Evolutionary conservation across 352 stramenopile genomes (phyloP).

Genomic region (Globisporangium mamillatum): DNA sequence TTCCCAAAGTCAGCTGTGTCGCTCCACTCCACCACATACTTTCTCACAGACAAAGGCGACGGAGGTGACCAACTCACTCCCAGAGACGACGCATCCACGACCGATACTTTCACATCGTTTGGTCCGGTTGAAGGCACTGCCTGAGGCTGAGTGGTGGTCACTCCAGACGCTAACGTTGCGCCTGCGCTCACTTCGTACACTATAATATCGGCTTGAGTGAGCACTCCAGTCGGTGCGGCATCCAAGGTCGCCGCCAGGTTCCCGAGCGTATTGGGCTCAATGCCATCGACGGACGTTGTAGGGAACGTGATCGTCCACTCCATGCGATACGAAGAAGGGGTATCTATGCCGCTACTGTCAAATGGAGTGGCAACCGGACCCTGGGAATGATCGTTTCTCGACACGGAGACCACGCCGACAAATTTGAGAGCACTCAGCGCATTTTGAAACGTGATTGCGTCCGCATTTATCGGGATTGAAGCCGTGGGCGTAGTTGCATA

Average conservation of each 20-base stretch:
- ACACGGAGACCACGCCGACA: slow-evolving; percentile 56
- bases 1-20: slow-evolving; percentile 20
- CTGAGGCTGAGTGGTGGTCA: slow-evolving; percentile 37
- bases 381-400: slow-evolving; percentile 57
- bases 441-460: slow-evolving; percentile 44
- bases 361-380: slow-evolving; percentile 35
- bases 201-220: slow-evolving; percentile 23
- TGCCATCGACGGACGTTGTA: slow-evolving; percentile 38
- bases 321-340: slow-evolving; percentile 37
- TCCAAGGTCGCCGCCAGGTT: slow-evolving; percentile 32
- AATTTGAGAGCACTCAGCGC: slow-evolving; percentile 49
- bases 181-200: slow-evolving; percentile 33
- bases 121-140: slow-evolving; percentile 48
- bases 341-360: slow-evolving; percentile 47
- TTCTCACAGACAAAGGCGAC: slow-evolving; percentile 22
- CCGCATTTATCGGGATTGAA: slow-evolving; percentile 46
- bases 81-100: slow-evolving; percentile 57
- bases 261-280: slow-evolving; percentile 51
- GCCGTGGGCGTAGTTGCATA: slow-evolving; percentile 33
- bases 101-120: slow-evolving; percentile 45
- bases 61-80: slow-evolving; percentile 67
- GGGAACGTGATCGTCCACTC: slow-evolving; percentile 81
- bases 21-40: slow-evolving; percentile 66
- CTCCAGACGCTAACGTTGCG: slow-evolving; percentile 10
- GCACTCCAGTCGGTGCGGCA: slow-evolving; percentile 14